Percentiles rank a stretch among this genome's conserved stretches.
Conservation (phyloP, 805 yeast genomes). For the Candida nemodendra region DNA sequence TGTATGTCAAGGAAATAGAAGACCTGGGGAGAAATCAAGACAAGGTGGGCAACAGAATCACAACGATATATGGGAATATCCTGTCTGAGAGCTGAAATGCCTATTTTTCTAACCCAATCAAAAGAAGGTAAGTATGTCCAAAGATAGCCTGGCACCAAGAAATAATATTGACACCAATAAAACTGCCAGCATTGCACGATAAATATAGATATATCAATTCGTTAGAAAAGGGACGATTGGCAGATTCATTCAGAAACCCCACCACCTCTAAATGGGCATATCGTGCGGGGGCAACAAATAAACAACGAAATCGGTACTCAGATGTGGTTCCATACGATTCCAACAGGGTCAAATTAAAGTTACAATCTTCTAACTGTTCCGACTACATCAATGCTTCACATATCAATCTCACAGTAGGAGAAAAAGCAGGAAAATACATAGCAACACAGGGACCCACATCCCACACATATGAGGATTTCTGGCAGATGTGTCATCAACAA, state of each 20-base stretch:
- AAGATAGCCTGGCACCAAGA: too few species aligned
- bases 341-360: conserved; percentile 47
- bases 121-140: conserved; percentile 22
- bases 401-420: conserved; percentile 22
- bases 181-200: conserved; percentile 18
- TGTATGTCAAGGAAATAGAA: neutral
- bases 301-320: conserved; percentile 53
- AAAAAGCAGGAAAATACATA: conserved; percentile 42
- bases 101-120: conserved; percentile 22
- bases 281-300: conserved; percentile 12
- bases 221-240: conserved; percentile 17
- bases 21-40: neutral
- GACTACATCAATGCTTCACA: conserved; percentile 41
- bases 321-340: conserved; percentile 67
- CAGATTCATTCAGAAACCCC: conserved; percentile 18
- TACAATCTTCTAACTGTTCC: conserved; percentile 19
- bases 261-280: conserved; percentile 19
- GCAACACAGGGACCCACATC: conserved; percentile 69
- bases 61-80: conserved; percentile 1
- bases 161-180: too few species aligned
- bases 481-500: conserved; percentile 40
- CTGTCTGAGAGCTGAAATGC: conserved; percentile 14
- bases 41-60: neutral
- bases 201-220: conserved; percentile 15
- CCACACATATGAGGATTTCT: conserved; percentile 42